Evolutionary conservation across 1,139 yeast genomes (phyloP), one percentile per base, ranked within the genome.

Genomic region (Geotrichum bryndzae): DNA sequence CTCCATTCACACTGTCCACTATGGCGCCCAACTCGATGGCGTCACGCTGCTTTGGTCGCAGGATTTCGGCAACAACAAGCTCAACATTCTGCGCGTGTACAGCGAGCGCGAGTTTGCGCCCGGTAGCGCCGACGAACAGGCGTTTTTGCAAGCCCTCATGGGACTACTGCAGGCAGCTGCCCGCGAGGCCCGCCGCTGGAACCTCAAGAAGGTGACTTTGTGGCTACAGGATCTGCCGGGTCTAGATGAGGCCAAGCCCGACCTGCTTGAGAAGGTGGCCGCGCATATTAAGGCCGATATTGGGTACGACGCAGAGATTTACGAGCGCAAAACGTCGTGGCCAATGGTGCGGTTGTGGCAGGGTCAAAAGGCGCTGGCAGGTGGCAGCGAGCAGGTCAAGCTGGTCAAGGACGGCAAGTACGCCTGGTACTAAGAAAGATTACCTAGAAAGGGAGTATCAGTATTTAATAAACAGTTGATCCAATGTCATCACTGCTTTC

Each of bases 11-110:
- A 58, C 56, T 25, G 66, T 50, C 10, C 60, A 53, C 25, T 79
- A 75, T 65, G 82, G 82, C 29, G 76, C 74, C 27, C 64, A 68
- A 51, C 61, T 64, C 23, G 70, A 69, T 46, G 70, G 71, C 53
- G 70, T 73, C 35, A 79, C 79, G 69, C 71, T 81, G 25, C 70
- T 80, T 38, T 81, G 84, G 84, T 75, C 76, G 51, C 83, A 80
- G 63, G 79, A 78, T 58, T 80, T 80, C 76, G 76, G 74, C 62
- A 74, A 68, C 25, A 68, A 73, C 51, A 70, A 73, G 33, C 68
- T 81, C 57, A 69, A 76, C 13, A 66, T 79, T 15, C 53, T 78
- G 58, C 64, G 74, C 18, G 55, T 69, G n/a, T 65, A 66, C 53
- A 65, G 66, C 2, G 67, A 63, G 29, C 22, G 48, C 29, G 56